These are phyloP conservation scores for Lotus japonicus DNA, from an alignment of 306 rosid genomes.

Conservation along the genomic window DNA sequence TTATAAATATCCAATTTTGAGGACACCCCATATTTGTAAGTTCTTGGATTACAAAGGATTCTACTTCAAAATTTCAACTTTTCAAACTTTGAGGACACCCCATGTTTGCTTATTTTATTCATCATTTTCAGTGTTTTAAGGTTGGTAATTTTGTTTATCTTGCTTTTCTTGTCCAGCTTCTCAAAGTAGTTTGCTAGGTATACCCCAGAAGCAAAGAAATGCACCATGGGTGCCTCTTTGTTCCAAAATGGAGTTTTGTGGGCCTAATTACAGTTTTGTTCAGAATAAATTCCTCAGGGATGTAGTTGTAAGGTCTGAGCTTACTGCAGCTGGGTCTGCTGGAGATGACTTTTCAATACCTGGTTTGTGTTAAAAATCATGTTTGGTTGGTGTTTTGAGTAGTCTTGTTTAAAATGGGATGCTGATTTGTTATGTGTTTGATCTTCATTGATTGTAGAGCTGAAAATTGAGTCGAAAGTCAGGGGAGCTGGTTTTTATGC, in stretches of 20 bases:
- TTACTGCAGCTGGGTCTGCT: slow-evolving; percentile 46
- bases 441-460: slow-evolving; percentile 44
- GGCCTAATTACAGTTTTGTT: slow-evolving; percentile 9
- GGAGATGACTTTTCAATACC: slow-evolving; percentile 40
- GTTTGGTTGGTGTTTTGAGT: neutral
- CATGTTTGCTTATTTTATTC: neutral
- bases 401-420: neutral
- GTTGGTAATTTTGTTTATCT: neutral
- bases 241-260: slow-evolving; percentile 23
- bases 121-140: neutral
- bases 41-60: neutral
- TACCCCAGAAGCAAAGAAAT: slow-evolving; percentile 27
- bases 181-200: slow-evolving; percentile 22
- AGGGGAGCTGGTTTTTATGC: slow-evolving; percentile 69
- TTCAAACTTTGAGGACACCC: slow-evolving; percentile 12
- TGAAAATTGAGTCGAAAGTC: slow-evolving; percentile 52
- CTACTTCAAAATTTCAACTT: no score
- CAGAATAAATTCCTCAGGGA: slow-evolving; percentile 27
- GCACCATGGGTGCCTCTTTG: slow-evolving; percentile 16
- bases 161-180: slow-evolving; percentile 38
- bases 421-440: neutral
- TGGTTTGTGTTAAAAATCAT: slow-evolving; percentile 37
- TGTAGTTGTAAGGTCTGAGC: slow-evolving; percentile 52
- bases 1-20: slow-evolving; percentile 4
- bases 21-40: slow-evolving; percentile 33